Evolutionary conservation across 2,329 filamentous ascomycete species (phyloP), one percentile per base, ranked within the genome.

Genomic region (Colletotrichum chrysophilum): DNA sequence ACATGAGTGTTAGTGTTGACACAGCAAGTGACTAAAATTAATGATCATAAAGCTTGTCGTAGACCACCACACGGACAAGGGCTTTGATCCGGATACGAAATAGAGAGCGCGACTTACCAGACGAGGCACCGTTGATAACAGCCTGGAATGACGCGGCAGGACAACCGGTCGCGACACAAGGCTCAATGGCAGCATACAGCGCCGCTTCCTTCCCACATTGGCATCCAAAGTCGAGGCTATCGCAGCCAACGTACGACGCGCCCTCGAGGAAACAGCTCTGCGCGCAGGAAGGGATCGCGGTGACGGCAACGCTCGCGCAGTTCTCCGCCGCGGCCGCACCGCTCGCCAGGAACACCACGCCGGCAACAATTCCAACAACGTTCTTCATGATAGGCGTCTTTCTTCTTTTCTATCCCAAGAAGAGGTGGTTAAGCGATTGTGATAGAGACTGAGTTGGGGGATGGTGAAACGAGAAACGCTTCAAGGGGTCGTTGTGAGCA

Each of bases 151-250:
- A 78, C 4, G 72, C 77, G 7, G 78, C 58, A 2, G 77, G 78
- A 52, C 82, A 83, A 4, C 78, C 79, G 1, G 78, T 81, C 3
- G 78, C 77, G 3, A 83, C 80, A 64, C 81, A 83, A 12, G 81
- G 81, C 16, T 80, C 76, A 34, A 82, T 76, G 28, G 80, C 74
- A 38, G 76, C 62, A 4, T 80, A 79, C 3, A 83, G 72, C 13
- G 75, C 77, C 28, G 76, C 72, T 7, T 78, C 79, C 14, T 78
- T 68, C 18, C 79, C 68, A 67, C 81, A 83, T 30, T 82, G 80
- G 26, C 81, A 83, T 10, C 77, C 77, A 52, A 79, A 82, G 75
- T 82, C 81, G 28, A 71, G 43, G 24, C 78, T 74, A 28, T 72
- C 78, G 69, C 82, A 83, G 38, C 79, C 80, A 16, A 83, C 78